Percentiles rank a stretch among this genome's conserved stretches.
phyloP scores from a whole-genome alignment of 2,329 filamentous ascomycete genomes.

The Chalaropsis ovoidea region DNA sequence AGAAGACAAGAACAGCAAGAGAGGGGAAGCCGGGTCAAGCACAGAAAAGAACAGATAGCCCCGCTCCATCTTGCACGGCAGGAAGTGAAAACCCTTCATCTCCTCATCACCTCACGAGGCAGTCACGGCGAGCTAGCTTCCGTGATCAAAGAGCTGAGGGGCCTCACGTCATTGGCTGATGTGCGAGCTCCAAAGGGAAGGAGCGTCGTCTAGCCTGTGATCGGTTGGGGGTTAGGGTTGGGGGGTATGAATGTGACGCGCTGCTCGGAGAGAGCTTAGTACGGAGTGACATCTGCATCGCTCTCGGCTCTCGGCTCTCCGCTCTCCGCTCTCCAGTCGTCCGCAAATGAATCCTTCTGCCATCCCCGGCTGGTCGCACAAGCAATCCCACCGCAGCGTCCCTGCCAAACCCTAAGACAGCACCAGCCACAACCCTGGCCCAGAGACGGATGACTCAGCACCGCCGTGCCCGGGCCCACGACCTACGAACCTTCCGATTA shows the following conservation, averaged over 20 bases:
- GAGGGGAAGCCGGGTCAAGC: not conserved
- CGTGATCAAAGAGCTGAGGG: not conserved
- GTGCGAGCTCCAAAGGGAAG: not conserved
- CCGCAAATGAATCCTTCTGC: too few species aligned
- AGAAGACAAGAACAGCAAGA: not conserved
- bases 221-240: too few species aligned
- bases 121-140: not conserved
- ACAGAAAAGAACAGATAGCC: too few species aligned
- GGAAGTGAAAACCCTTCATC: not conserved
- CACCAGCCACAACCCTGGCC: not conserved
- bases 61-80: not conserved
- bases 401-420: not conserved
- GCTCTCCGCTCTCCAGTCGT: too few species aligned
- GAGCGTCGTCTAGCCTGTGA: not conserved
- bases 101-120: not conserved
- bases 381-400: not conserved
- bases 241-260: too few species aligned
- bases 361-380: not conserved
- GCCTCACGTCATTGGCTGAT: not conserved
- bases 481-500: slow-evolving; percentile 23
- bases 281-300: too few species aligned
- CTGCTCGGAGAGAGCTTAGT: too few species aligned
- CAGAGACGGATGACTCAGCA: slow-evolving; percentile 14
- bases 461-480: not conserved
- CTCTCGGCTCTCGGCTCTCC: too few species aligned